A percentile compares a stretch with the other conserved stretches of the same genome.
Evolutionary conservation across 768 basidiomycete species (phyloP).

Genomic region (Trametes punicea): DNA sequence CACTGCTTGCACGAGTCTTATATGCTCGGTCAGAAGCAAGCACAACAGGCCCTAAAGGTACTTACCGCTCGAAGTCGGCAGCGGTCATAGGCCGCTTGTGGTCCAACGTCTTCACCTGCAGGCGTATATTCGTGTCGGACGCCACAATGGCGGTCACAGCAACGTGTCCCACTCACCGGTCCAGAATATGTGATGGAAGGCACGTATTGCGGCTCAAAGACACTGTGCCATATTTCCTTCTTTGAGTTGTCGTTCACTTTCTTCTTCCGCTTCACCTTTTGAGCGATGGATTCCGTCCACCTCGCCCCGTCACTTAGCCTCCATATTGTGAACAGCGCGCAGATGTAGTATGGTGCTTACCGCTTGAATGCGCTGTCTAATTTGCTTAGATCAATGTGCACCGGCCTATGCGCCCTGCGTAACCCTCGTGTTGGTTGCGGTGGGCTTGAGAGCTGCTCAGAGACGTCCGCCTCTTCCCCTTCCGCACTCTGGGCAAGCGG

Average conservation of each 20-base stretch:
- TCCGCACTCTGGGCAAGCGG: constrained; percentile 41
- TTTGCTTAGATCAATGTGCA: constrained; percentile 75
- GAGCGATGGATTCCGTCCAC: constrained; percentile 85
- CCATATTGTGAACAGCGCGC: not conserved
- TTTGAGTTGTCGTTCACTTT: constrained; percentile 60
- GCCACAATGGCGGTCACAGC: not conserved
- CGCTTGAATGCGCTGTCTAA: constrained; percentile 83
- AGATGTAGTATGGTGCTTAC: constrained; percentile 32
- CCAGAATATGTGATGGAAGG: constrained; percentile 31
- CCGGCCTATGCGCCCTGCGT: constrained; percentile 43
- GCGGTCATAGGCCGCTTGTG: constrained; percentile 75
- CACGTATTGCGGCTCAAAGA: constrained; percentile 63
- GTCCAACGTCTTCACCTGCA: constrained; percentile 74
- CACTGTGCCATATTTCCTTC: constrained; percentile 76
- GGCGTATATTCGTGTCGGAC: not conserved
- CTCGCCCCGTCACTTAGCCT: constrained; percentile 33
- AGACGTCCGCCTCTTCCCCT: constrained; percentile 41
- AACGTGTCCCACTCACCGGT: constrained; percentile 32
- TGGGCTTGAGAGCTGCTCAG: constrained; percentile 27
- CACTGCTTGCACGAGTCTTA: constrained; percentile 61
- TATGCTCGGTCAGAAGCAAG: constrained; percentile 18
- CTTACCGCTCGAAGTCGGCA: constrained; percentile 67
- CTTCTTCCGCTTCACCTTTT: constrained; percentile 80
- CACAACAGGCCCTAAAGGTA: constrained; percentile 6
- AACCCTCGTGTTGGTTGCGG: constrained; percentile 28